Base-by-base conservation (phyloP, 75 land plant species). In the Cunninghamia lanceolata region DNA sequence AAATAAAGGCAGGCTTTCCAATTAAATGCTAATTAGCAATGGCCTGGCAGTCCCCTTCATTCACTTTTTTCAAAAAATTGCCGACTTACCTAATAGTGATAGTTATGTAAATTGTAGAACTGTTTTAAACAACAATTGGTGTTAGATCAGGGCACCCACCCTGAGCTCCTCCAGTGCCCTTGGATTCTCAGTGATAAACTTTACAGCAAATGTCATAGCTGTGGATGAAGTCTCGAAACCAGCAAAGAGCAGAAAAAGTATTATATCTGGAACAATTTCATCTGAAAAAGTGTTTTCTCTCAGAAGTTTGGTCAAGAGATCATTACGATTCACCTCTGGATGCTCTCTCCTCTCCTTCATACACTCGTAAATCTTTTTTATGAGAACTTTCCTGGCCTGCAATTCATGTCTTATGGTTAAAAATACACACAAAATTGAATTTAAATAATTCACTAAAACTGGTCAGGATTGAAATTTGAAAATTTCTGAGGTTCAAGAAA, bases 241-340 rank as follows among this genome's bases (percentile, higher is more conserved):
- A 66, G 94, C 94, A 87, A 93, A 91, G 38, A 93, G 88, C 63
- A 93, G 85, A 77, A 89, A 89, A 16, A 93, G 87, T 50, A 93
- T 87, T 86, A 91, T 88, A 79, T 91, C 94, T 7, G 88, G 87
- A 16, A 91, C 84, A 11, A 82, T 84, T 11, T 91, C 90, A 40
- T 93, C 92, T 15, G 84, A 78, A 46, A 93, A 83, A 84, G 45
- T 85, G 39, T 85, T 88, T 82, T 91, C 92, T 45, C 86, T 88
- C 52, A 89, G 0, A 56, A 93, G 85, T 42, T 79, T 79, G 42
- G 43, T 42, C 19, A 79, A 19, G n/a, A 79, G 45, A 21, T 79
- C 82, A 42, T 79, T 79, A 79, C 9, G 30, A 7, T 40, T 43
- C 25, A 40, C 21, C 6, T 79, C 46, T 79, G n/a, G 82, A 9